These are phyloP conservation scores for Leonotis leonurus DNA, from an alignment of 257 asterid species.

Conservation along the genomic window DNA sequence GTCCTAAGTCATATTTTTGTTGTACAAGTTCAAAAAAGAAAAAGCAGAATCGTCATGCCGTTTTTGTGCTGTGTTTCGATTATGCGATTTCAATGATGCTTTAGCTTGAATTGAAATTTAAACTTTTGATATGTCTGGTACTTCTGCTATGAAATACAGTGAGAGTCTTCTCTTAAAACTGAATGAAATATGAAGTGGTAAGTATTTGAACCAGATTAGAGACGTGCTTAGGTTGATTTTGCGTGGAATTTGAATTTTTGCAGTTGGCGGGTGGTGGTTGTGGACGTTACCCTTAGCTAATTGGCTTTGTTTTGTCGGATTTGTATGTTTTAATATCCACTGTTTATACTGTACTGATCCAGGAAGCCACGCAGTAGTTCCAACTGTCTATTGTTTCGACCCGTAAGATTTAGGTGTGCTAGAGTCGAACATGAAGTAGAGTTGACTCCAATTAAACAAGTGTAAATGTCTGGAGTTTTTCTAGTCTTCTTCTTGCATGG, in stretches of 20 bases:
- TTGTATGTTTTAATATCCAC: not conserved
- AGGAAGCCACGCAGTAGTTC: not conserved
- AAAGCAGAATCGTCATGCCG: no score
- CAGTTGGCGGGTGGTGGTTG: not conserved
- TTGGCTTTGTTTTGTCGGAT: not conserved
- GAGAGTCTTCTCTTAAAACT: not conserved
- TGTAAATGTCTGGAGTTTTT: not conserved
- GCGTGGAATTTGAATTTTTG: not conserved
- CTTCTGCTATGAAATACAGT: not conserved
- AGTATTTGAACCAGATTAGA: not conserved
- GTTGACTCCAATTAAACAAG: not conserved
- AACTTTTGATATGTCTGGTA: not conserved
- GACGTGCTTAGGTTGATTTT: not conserved
- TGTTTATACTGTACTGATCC: not conserved
- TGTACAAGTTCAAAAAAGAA: no score
- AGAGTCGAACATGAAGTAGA: not conserved
- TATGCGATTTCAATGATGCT: not conserved
- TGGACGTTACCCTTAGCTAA: not conserved
- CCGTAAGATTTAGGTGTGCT: not conserved
- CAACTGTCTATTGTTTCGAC: not conserved
- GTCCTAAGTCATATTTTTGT: no score
- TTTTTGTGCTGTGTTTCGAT: not conserved
- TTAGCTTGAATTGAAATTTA: not conserved
- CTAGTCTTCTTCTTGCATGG: not conserved
- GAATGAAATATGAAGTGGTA: not conserved